These are phyloP conservation scores for Borovskyia barvae DNA, from an alignment of 208 protist genomes.

Conservation along the genomic window DNA sequence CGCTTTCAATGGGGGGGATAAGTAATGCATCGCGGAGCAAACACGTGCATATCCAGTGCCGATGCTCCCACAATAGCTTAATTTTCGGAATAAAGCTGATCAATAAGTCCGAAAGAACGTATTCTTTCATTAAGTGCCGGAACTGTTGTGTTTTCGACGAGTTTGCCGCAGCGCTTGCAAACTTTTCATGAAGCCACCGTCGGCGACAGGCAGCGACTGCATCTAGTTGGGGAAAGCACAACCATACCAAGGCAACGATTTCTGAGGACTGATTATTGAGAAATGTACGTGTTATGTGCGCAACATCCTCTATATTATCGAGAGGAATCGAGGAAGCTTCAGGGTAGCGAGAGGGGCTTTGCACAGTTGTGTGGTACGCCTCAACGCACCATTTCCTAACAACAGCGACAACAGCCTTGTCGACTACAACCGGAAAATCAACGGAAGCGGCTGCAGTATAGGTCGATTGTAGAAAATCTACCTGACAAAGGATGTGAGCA, in stretches of 20 bases:
- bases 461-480: not conserved
- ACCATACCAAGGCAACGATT: slow-evolving; percentile 11
- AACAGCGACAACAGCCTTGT: not conserved
- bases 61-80: slow-evolving; percentile 52
- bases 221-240: slow-evolving; percentile 12
- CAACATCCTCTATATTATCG: slow-evolving; percentile 10
- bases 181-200: not conserved
- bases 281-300: slow-evolving; percentile 14
- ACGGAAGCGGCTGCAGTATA: not conserved
- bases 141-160: not conserved
- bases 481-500: not conserved
- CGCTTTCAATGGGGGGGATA: too few species aligned
- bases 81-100: slow-evolving; percentile 41
- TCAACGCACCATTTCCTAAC: too few species aligned
- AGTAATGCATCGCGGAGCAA: slow-evolving; percentile 7
- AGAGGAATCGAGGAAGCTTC: not conserved
- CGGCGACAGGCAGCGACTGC: not conserved
- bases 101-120: slow-evolving; percentile 42
- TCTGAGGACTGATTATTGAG: not conserved
- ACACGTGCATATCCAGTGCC: slow-evolving; percentile 35
- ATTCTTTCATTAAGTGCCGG: slow-evolving; percentile 31
- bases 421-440: slow-evolving; percentile 18
- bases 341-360: not conserved
- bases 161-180: not conserved
- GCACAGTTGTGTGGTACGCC: too few species aligned